These are phyloP conservation scores for Fusarium longipes DNA, from an alignment of 2,329 filamentous ascomycete genomes.

Conservation along the genomic window DNA sequence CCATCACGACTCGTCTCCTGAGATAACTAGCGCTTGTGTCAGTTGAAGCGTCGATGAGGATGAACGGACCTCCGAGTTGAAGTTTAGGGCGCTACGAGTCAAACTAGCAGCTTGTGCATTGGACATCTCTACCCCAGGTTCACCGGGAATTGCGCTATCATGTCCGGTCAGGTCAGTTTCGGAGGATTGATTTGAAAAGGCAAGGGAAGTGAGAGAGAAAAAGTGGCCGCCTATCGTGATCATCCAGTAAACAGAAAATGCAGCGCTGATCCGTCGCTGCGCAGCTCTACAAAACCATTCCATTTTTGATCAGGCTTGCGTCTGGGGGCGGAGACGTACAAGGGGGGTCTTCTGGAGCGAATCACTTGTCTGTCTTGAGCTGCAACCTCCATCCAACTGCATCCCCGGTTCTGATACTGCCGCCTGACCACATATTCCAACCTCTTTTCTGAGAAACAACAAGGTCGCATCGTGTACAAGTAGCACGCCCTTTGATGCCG, in stretches of 20 bases:
- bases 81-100: conserved; percentile 23
- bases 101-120: conserved; percentile 31
- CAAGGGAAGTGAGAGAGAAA: neutral
- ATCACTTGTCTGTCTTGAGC: conserved; percentile 34
- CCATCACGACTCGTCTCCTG: conserved; percentile 21
- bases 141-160: conserved; percentile 20
- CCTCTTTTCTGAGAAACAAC: conserved; percentile 33
- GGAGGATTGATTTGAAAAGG: conserved; percentile 1
- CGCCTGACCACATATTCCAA: conserved; percentile 46
- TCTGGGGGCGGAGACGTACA: conserved; percentile 29
- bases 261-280: conserved; percentile 32
- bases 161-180: conserved; percentile 13
- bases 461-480: conserved; percentile 29
- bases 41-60: conserved; percentile 30
- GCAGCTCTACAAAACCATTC: conserved; percentile 32
- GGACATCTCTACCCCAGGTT: conserved; percentile 28
- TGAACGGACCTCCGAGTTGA: neutral
- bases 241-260: conserved; percentile 21
- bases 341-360: conserved; percentile 24
- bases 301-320: conserved; percentile 38
- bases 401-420: conserved; percentile 38
- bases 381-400: conserved; percentile 38
- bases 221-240: conserved; percentile 37
- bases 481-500: conserved; percentile 7
- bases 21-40: conserved; percentile 28